These are phyloP conservation scores for Oxyria digyna DNA, from an alignment of 148 eudicot genomes.

Conservation along the genomic window DNA sequence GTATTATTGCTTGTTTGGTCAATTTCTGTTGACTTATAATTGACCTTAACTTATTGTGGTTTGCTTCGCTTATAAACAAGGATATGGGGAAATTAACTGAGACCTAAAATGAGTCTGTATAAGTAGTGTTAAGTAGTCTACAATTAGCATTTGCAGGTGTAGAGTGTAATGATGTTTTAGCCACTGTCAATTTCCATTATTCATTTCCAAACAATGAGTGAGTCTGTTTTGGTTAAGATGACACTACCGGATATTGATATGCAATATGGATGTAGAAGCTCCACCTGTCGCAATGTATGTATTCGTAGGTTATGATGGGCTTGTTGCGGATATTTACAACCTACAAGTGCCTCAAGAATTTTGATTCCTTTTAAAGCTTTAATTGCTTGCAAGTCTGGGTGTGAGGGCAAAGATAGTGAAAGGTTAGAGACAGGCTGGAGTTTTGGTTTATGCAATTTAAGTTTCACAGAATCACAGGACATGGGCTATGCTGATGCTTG, in stretches of 20 bases:
- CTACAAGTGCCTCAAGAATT: neutral
- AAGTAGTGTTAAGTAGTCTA: neutral
- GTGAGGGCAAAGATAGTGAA: constrained; percentile 7
- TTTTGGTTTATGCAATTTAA: constrained; percentile 9
- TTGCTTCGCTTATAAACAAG: neutral
- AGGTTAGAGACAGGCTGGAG: constrained; percentile 6
- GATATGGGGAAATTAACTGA: neutral
- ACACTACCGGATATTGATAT: neutral
- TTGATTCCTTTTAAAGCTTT: constrained; percentile 5
- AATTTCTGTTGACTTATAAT: neutral
- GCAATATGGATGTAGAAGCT: constrained; percentile 1
- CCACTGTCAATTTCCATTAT: neutral
- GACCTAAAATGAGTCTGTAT: neutral
- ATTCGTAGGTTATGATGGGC: neutral
- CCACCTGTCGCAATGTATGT: constrained; percentile 3
- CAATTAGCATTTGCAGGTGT: neutral
- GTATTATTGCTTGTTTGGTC: neutral
- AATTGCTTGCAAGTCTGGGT: constrained; percentile 8
- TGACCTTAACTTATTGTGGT: neutral
- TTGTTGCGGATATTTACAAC: constrained; percentile 5
- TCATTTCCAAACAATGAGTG: neutral
- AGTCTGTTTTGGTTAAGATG: neutral
- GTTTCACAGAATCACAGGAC: neutral
- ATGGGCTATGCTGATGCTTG: constrained; percentile 1
- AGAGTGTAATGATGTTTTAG: neutral